phyloP scores from a whole-genome alignment of 2,329 filamentous ascomycete genomes.

The Stemphylium beticola region DNA sequence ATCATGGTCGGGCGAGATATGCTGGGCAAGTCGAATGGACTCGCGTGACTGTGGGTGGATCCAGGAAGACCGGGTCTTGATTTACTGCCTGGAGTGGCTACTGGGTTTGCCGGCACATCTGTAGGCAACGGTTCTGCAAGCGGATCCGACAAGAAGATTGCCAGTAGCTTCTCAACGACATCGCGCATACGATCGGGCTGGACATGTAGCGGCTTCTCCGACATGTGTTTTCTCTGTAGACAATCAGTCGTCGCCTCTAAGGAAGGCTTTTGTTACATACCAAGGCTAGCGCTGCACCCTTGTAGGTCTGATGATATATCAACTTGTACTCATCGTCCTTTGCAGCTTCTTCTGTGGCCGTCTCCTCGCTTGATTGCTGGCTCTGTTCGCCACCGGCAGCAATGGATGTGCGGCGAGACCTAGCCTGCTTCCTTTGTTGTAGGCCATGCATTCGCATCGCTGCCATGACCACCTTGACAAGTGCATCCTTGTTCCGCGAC shows the following conservation, averaged over 20 bases:
- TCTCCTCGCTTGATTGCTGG: slow-evolving; percentile 24
- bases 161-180: slow-evolving; percentile 55
- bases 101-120: slow-evolving; percentile 17
- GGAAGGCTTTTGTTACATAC: slow-evolving; percentile 22
- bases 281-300: slow-evolving; percentile 57
- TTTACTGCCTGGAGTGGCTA: slow-evolving; percentile 40
- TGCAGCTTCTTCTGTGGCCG: slow-evolving; percentile 36
- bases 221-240: slow-evolving; percentile 48
- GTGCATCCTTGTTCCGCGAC: slow-evolving; percentile 56
- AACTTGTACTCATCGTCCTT: slow-evolving; percentile 60
- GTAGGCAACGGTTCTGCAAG: slow-evolving; percentile 32
- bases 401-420: slow-evolving; percentile 32
- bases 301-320: slow-evolving; percentile 60
- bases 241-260: neutral
- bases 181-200: slow-evolving; percentile 55
- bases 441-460: slow-evolving; percentile 61
- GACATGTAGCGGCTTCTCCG: slow-evolving; percentile 43
- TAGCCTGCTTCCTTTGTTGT: slow-evolving; percentile 51
- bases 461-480: slow-evolving; percentile 59
- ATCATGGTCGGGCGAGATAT: slow-evolving; percentile 20
- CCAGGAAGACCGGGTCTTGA: slow-evolving; percentile 23
- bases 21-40: slow-evolving; percentile 45
- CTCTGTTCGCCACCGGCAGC: slow-evolving; percentile 22
- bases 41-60: slow-evolving; percentile 32
- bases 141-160: slow-evolving; percentile 56